Conservation (phyloP, 176 grass and related monocot species). For the Avena atlantica region DNA sequence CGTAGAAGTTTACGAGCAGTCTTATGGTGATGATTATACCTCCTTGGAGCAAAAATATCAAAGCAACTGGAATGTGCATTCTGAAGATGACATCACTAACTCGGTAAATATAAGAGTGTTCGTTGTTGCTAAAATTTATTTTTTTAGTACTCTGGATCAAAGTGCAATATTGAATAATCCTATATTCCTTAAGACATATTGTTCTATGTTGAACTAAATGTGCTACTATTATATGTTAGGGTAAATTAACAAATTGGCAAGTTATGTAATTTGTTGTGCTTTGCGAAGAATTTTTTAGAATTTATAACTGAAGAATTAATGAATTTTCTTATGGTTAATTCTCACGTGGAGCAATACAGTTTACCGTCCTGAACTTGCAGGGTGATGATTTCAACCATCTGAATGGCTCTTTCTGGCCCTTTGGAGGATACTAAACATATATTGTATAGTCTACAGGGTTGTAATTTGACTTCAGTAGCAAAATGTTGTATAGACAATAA, state of each 20-base stretch:
- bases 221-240: not conserved
- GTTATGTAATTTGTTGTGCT: not conserved
- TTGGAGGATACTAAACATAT: conserved; percentile 32
- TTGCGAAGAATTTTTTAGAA: not conserved
- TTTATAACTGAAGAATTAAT: not conserved
- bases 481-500: not conserved
- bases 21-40: conserved; percentile 50
- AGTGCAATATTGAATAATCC: not conserved
- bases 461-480: conserved; percentile 33
- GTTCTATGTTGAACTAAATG: conserved; percentile 16
- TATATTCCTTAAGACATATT: not conserved
- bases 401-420: conserved; percentile 45
- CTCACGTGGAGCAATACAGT: not conserved
- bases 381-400: conserved; percentile 37
- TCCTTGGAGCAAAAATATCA: conserved; percentile 45
- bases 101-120: conserved; percentile 13
- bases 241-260: conserved; percentile 1
- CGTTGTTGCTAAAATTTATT: not conserved
- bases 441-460: not conserved
- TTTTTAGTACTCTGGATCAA: not conserved
- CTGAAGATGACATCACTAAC: conserved; percentile 26
- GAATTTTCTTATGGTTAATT: not conserved
- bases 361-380: conserved; percentile 42
- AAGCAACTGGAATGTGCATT: conserved; percentile 39
- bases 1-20: conserved; percentile 37